A percentile compares a stretch with the other conserved stretches of the same genome.
Evolutionary conservation across 1,139 yeast species (phyloP).

Genomic region (Hansenula sp.): DNA sequence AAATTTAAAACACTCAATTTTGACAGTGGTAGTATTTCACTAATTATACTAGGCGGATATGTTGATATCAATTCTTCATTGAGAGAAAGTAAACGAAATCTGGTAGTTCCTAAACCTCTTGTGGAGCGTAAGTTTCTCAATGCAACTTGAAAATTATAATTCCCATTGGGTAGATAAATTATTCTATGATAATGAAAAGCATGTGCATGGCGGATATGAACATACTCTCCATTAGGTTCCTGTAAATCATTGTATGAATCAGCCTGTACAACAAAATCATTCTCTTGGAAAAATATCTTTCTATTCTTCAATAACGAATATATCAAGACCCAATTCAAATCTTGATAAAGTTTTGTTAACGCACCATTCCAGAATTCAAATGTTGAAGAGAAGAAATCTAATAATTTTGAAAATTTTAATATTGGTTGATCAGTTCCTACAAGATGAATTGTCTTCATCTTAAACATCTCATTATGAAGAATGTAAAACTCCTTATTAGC

Average conservation of each 20-base stretch:
- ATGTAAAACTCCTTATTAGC: slow-evolving; percentile 37
- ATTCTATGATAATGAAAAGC: slow-evolving; percentile 43
- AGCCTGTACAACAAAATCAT: slow-evolving; percentile 40
- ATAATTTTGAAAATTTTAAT: slow-evolving; percentile 27
- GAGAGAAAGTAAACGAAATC: slow-evolving; percentile 39
- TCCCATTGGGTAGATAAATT: slow-evolving; percentile 47
- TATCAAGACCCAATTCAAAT: slow-evolving; percentile 41
- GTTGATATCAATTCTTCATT: slow-evolving; percentile 2
- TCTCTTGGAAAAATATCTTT: slow-evolving; percentile 47
- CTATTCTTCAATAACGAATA: slow-evolving; percentile 47
- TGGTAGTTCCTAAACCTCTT: slow-evolving; percentile 56
- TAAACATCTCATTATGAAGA: slow-evolving; percentile 47
- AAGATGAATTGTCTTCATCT: slow-evolving; percentile 35
- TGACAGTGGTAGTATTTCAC: slow-evolving; percentile 51
- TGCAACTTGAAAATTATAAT: slow-evolving; percentile 45
- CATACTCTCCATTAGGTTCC: slow-evolving; percentile 10
- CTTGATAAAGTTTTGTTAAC: slow-evolving; percentile 32
- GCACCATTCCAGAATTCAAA: slow-evolving; percentile 5
- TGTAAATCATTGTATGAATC: slow-evolving; percentile 39
- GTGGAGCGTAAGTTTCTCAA: slow-evolving; percentile 44
- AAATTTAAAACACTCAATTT: slow-evolving; percentile 48
- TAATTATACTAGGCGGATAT: slow-evolving; percentile 54
- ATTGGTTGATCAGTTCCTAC: slow-evolving; percentile 39
- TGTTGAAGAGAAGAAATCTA: slow-evolving; percentile 29
- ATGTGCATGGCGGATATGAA: slow-evolving; percentile 45